Base-by-base conservation (phyloP, 805 yeast genomes). In the Teunomyces lycoperdinae region DNA sequence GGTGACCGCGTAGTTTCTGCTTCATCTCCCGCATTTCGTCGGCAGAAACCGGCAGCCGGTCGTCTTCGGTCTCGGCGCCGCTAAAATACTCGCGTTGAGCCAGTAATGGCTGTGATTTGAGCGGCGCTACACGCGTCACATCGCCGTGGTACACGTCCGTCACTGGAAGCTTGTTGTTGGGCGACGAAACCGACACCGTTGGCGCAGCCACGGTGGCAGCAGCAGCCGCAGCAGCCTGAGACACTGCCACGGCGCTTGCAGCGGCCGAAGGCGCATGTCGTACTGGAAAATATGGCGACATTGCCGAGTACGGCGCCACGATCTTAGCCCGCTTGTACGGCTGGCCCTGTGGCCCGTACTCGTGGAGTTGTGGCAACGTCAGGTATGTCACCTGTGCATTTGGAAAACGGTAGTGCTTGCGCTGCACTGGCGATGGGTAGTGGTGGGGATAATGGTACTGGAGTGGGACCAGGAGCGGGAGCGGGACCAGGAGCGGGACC, bases 121-220 rank as follows among this genome's bases (percentile, higher is more conserved):
- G 55, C 9, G 83, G 83, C 0, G 83, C 83, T 16, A 65, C 69
- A 49, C 72, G 68, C 13, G 74, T 62, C 36, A 66, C 65, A 49
- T 76, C 79, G 2, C 76, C 77, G 46, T 68, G 70, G 53, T 75
- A 79, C 2, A 79, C 79, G 55, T 79, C 83, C 4, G 78, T 70
- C 1, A 77, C 80, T 40, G 70, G 66, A 38, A 28, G 45, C 34
- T 48, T 52, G 24, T 43, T 47, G 3, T 38, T 14, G 5, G 41
- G 32, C 27, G 2, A 76, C 79, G 43, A 68, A 8, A 30, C 32
- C 16, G 13, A 26, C 10, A 27, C 31, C 8, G 46, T 11, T 5
- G 46, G 43, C 5, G 45, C 44, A 10, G 33, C 42, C 8, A 24
- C 24, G 9, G 44, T 8, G 5, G 36, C 14, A 10, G 43, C 30